Percentiles rank a stretch among this genome's conserved stretches.
Evolutionary conservation across 805 yeast species (phyloP).

Genomic region (Barnettozyma populi): DNA sequence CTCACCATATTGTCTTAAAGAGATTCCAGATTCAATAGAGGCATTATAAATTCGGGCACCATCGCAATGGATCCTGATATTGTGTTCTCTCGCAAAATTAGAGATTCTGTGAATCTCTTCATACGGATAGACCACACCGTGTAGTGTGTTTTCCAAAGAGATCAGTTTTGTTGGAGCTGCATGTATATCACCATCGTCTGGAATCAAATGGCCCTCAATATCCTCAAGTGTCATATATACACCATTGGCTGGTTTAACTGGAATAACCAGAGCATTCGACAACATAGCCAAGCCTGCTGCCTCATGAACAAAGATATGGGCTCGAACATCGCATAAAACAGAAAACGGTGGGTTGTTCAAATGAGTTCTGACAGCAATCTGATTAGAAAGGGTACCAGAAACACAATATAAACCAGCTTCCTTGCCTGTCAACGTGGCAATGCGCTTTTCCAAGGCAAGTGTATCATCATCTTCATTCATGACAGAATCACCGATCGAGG

Average conservation of each 20-base stretch:
- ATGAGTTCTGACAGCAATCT: constrained; percentile 73
- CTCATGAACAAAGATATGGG: constrained; percentile 79
- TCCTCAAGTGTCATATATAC: constrained; percentile 76
- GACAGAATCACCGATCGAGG: constrained; percentile 83
- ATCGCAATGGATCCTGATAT: constrained; percentile 71
- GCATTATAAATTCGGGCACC: constrained; percentile 98
- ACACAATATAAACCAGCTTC: constrained; percentile 79
- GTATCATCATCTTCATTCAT: constrained; percentile 79
- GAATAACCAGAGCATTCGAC: constrained; percentile 87
- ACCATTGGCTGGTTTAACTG: constrained; percentile 77
- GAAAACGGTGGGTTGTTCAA: constrained; percentile 79
- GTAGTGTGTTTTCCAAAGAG: constrained; percentile 83
- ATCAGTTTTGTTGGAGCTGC: constrained; percentile 82
- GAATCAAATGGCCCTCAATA: constrained; percentile 51
- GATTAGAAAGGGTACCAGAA: constrained; percentile 89
- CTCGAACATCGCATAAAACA: constrained; percentile 79
- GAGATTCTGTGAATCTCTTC: constrained; percentile 72
- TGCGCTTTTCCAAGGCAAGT: constrained; percentile 51
- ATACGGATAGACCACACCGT: constrained; percentile 75
- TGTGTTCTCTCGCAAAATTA: constrained; percentile 57
- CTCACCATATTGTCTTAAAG: constrained; percentile 65
- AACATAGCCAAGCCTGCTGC: constrained; percentile 89
- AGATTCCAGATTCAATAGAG: constrained; percentile 47
- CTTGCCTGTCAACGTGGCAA: constrained; percentile 69
- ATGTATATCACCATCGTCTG: constrained; percentile 81